Conservation (phyloP, 257 asterid genomes). For the Jacaranda copaia region DNA sequence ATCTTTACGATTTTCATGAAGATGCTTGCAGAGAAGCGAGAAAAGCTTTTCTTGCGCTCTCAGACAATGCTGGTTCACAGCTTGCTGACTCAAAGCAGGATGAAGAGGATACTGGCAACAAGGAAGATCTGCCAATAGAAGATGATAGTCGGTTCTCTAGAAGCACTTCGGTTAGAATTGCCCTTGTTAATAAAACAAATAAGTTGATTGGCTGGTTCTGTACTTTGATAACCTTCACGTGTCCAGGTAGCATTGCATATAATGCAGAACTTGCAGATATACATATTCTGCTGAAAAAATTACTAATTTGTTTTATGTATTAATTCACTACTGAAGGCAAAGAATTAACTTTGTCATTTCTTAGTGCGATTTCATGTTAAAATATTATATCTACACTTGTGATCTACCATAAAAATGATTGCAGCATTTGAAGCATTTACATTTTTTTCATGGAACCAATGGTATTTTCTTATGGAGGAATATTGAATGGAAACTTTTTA, state of each 20-base stretch:
- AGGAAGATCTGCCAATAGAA: conserved; percentile 49
- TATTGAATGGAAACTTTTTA: background rate
- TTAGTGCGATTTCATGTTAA: background rate
- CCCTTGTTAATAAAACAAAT: conserved; percentile 21
- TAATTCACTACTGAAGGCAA: background rate
- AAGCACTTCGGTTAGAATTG: conserved; percentile 73
- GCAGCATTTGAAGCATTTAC: background rate
- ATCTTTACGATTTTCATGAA: conserved; percentile 45
- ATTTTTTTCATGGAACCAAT: conserved; percentile 18
- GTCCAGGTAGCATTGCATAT: background rate
- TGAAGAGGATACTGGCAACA: conserved; percentile 53
- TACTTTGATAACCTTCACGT: conserved; percentile 1
- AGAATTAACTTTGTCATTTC: background rate
- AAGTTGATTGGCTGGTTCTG: background rate
- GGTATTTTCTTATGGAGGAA: background rate
- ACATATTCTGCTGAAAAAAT: background rate
- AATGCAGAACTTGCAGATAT: conserved; percentile 2
- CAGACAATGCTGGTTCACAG: conserved; percentile 43
- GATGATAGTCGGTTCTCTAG: conserved; percentile 56
- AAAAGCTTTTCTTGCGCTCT: conserved; percentile 78
- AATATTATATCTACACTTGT: conserved; percentile 14
- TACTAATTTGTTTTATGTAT: background rate
- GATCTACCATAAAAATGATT: background rate
- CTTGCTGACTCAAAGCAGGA: conserved; percentile 44
- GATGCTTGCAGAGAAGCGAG: conserved; percentile 86